Evolutionary conservation across 2,329 filamentous ascomycete genomes (phyloP).

Genomic region (Phyllosticta citriasiana): DNA sequence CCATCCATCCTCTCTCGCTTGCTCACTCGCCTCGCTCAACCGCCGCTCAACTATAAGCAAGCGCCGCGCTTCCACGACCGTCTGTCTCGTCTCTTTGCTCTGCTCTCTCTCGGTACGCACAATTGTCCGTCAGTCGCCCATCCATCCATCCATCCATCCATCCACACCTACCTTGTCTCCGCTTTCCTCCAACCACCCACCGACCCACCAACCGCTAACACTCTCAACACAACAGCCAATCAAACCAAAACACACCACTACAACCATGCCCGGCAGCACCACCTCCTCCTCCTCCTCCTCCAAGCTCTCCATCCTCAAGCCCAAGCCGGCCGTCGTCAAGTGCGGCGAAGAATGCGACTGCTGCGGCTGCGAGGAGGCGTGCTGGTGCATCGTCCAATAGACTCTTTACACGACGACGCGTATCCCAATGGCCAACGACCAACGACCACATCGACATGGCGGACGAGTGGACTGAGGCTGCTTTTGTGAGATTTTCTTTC

Average conservation of each 20-base stretch:
- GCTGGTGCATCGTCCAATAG: slow-evolving; percentile 21
- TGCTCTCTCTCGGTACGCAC: too few relatives aligned
- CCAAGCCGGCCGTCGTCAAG: slow-evolving; percentile 19
- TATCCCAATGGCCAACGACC: too few relatives aligned
- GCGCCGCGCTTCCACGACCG: too few relatives aligned
- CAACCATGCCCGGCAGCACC: slow-evolving; percentile 23
- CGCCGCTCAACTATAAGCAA: too few relatives aligned
- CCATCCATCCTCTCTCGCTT: background rate
- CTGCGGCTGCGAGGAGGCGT: slow-evolving; percentile 30
- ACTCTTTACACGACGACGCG: background rate
- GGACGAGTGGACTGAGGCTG: too few relatives aligned
- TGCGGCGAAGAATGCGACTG: slow-evolving; percentile 29
- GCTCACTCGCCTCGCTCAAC: background rate
- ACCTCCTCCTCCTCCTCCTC: slow-evolving; percentile 17
- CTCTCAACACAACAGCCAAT: too few relatives aligned
- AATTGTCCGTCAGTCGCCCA: too few relatives aligned
- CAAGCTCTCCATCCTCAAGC: slow-evolving; percentile 28
- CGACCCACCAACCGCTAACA: too few relatives aligned
- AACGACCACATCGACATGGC: too few relatives aligned
- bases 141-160: background rate
- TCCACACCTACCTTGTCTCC: background rate
- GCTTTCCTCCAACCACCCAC: background rate
- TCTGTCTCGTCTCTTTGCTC: too few relatives aligned
- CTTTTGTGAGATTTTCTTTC: too few relatives aligned
- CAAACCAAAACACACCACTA: background rate